Base-by-base conservation (phyloP, 495 filamentous ascomycete genomes). In the Friedmanniomyces simplex region DNA sequence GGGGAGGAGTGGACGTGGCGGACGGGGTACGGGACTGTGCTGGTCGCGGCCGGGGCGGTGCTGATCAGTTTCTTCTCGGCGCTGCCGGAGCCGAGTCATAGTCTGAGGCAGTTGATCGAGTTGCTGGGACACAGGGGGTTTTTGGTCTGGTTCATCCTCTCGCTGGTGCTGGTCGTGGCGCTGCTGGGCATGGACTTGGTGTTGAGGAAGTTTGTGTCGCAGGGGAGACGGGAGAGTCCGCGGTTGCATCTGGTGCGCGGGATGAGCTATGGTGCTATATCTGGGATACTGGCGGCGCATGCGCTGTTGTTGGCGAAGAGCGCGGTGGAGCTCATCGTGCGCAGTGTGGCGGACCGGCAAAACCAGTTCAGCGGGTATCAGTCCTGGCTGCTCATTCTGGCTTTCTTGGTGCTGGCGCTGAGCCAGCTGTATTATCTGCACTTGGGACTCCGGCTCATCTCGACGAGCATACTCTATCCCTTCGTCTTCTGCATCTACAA, bases 401-500 rank as follows among this genome's bases (percentile, higher is more conserved):
- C 80, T 16, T 84, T 99, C 43, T 77, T 96, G 50, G 73, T 74
- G 6, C 79, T 99, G 53, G 93, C 93, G 2, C 80, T 99, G 37
- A 83, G 84, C 30, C 93, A 99, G 71, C 77, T 99, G 16, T 99
- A 94, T 73, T 97, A 91, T 67, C 81, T 99, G 34, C 91, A 99
- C 69, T 80, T 87, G 20, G 93, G 93, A 51, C 76, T 99, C 57
- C 95, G 95, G 67, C 76, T 97, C 41, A 89, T 91, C 69, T 96
- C 89, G 52, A 97, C 93, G 18, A 95, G 89, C 71, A 82, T 99
- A 50, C 80, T 99, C 63, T 99, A 99, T 73, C 93, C 93, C 6
- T 86, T 97, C 65, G 89, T 96, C 36, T 99, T 99, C 73, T 99
- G 93, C 80, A 84, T 96, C 60, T 99, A 97, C 76, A 99, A 99